Base-by-base conservation (phyloP, 768 basidiomycete species). In the Boletus speciosus region DNA sequence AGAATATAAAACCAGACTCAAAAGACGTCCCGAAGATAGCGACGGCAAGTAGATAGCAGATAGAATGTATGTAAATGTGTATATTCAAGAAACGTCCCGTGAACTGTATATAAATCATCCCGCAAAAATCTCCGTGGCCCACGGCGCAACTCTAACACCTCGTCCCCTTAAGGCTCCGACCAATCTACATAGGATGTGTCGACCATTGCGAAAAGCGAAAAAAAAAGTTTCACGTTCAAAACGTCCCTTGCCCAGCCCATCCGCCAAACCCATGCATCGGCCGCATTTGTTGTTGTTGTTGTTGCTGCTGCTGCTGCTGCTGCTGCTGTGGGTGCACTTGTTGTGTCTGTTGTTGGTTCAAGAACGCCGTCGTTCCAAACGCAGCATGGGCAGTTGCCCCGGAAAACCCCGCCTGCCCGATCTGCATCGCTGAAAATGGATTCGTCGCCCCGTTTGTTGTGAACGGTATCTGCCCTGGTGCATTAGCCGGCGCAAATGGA, bases 361-460 rank as follows among this genome's bases (percentile, higher is more conserved):
- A 27, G 27, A 56, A 56, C 29, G 62, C 36, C 16, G 57, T 51
- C 25, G 56, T 46, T 38, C 52, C 58, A 47, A 63, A 61, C 11
- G 46, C 66, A 12, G 59, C 54, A 38, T 74, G 74, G 12, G 74
- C 68, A 6, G 69, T 66, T 55, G 57, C 63, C 25, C 57, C 52
- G 44, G 61, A 47, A 27, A 64, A 65, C 12, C 57, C 64, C 1
- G 25, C 14, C 27, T 57, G 65, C 6, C 51, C 54, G 43, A 49
- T 49, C 14, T 59, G 61, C 48, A 59, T 49, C 38, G 47, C 48
- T 8, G 65, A 45, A 38, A 65, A 67, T 6, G 64, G 60, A 36
- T 62, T 66, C 37, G 27, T 50, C 16, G 40, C 3, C n/a, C 39
- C 54, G 4, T 27, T 31, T 14, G 47, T 19, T 3, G 57, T 40